Evolutionary conservation across 208 protist genomes (phyloP).

Genomic region (Crithidia sp.): DNA sequence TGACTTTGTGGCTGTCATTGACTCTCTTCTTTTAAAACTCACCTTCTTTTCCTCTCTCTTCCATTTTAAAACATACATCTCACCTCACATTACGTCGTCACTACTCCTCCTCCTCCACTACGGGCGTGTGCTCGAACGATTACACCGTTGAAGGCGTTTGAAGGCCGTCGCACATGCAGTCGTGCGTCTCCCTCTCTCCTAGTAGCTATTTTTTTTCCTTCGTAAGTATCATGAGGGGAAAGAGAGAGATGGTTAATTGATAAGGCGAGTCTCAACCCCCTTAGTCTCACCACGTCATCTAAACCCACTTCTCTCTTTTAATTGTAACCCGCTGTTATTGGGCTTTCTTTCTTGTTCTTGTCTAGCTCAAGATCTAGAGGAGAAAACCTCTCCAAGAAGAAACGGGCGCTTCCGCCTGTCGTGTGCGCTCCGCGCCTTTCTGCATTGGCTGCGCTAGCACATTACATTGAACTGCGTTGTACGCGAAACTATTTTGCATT

Average conservation of each 20-base stretch:
- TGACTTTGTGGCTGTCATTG: too few species aligned
- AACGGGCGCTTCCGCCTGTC: slow-evolving; percentile 1
- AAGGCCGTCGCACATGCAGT: too few species aligned
- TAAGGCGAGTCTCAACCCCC: too few species aligned
- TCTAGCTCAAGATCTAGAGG: background rate
- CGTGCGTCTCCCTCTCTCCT: too few species aligned
- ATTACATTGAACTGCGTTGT: background rate
- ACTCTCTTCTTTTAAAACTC: background rate
- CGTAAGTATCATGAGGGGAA: too few species aligned
- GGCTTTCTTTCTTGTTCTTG: background rate
- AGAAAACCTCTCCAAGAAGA: background rate
- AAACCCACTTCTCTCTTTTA: background rate
- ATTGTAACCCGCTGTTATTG: background rate
- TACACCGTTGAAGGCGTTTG: too few species aligned
- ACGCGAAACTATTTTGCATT: background rate
- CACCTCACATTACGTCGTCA: too few species aligned
- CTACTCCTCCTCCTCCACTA: too few species aligned
- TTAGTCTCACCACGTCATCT: background rate
- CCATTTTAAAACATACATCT: background rate
- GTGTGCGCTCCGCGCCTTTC: slow-evolving; percentile 3
- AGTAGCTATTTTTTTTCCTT: too few species aligned
- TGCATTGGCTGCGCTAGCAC: slow-evolving; percentile 1
- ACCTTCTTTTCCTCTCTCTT: background rate
- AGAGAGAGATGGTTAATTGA: too few species aligned
- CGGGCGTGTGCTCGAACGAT: too few species aligned